Evolutionary conservation across 2,329 filamentous ascomycete species (phyloP).

Genomic region (Sporothrix pallida): DNA sequence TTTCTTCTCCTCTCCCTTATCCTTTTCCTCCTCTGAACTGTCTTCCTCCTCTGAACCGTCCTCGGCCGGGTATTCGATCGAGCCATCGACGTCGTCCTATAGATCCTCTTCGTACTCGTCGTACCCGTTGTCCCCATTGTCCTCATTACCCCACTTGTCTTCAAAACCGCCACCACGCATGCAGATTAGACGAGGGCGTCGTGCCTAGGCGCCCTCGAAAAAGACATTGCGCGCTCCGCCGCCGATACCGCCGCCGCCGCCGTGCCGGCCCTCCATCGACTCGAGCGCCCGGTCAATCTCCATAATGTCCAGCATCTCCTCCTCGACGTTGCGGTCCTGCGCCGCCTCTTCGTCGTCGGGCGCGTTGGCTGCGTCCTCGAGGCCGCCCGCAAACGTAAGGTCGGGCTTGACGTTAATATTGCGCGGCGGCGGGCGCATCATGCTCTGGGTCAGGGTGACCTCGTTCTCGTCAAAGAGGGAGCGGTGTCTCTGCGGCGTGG

Average conservation of each 20-base stretch:
- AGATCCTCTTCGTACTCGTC: not conserved
- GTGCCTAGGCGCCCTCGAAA: conserved; percentile 38
- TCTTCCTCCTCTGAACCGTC: not conserved
- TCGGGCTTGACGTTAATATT: conserved; percentile 39
- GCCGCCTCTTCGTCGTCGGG: conserved; percentile 56
- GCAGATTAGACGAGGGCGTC: not conserved
- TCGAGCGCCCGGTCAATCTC: conserved; percentile 67
- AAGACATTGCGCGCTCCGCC: conserved; percentile 45
- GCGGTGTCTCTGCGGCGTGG: conserved; percentile 27
- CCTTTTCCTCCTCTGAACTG: not conserved
- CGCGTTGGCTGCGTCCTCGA: conserved; percentile 60
- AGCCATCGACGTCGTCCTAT: not conserved
- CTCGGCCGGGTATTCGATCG: not conserved
- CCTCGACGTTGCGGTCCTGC: conserved; percentile 59
- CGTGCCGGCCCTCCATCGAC: conserved; percentile 58
- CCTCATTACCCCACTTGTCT: not conserved
- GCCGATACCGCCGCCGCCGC: conserved; percentile 47
- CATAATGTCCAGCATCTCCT: conserved; percentile 69
- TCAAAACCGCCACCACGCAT: not conserved
- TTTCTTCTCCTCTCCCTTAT: not conserved
- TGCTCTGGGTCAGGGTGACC: conserved; percentile 40
- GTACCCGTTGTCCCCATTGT: not conserved
- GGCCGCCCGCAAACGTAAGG: conserved; percentile 58
- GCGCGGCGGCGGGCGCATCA: conserved; percentile 39
- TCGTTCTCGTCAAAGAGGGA: conserved; percentile 41